These are phyloP conservation scores for Aspergillus quadrilineatus DNA, from an alignment of 2,329 filamentous ascomycete species.

Conservation along the genomic window DNA sequence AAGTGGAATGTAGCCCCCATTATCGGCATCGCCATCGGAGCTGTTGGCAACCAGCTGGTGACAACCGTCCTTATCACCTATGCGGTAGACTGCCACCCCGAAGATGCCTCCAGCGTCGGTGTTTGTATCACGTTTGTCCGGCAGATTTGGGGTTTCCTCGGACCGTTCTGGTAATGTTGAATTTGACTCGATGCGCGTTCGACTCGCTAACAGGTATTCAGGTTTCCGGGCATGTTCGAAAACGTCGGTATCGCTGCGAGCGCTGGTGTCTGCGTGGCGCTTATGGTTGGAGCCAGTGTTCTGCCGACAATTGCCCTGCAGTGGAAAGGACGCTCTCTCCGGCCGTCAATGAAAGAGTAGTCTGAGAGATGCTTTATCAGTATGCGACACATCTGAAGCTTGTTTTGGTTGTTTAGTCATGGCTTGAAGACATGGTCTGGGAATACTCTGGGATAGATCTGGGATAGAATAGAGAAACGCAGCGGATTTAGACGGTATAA, in stretches of 20 bases:
- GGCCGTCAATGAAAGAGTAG: neutral
- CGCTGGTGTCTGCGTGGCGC: constrained; percentile 30
- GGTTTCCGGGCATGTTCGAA: constrained; percentile 38
- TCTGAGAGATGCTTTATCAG: neutral
- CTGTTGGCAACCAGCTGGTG: constrained; percentile 61
- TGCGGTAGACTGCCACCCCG: constrained; percentile 58
- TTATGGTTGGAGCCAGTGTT: constrained; percentile 33
- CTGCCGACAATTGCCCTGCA: constrained; percentile 34
- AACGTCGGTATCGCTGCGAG: constrained; percentile 34
- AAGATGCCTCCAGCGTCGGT: constrained; percentile 58
- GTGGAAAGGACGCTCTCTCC: constrained; percentile 22
- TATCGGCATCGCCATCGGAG: constrained; percentile 54
- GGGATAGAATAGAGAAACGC: neutral
- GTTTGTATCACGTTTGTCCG: constrained; percentile 62
- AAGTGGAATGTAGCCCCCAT: constrained; percentile 59
- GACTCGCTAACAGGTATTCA: constrained; percentile 21
- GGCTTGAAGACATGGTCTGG: neutral
- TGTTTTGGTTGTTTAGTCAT: neutral
- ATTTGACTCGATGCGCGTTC: neutral
- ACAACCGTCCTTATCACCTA: constrained; percentile 63
- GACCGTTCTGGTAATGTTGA: constrained; percentile 38
- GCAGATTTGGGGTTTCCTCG: constrained; percentile 39
- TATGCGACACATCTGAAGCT: neutral
- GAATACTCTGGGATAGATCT: neutral
- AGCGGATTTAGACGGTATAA: neutral